Conservation (phyloP, 1,284 basidiomycete genomes). For the Moesziomyces parantarcticus region DNA sequence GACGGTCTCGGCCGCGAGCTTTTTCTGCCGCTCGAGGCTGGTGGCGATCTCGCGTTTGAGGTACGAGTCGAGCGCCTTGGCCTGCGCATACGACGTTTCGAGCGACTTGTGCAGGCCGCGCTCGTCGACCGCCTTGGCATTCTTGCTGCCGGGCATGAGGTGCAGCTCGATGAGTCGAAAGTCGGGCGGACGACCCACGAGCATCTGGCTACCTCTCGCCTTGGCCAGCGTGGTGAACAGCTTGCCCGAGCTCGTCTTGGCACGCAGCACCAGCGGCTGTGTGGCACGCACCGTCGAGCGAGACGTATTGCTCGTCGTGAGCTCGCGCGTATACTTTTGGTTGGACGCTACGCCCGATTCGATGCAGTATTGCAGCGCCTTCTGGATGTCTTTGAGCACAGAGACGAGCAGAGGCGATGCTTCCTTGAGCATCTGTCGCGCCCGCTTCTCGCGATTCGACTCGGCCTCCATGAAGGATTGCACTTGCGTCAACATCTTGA, state of each 20-base stretch:
- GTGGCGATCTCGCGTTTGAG: conserved; percentile 40
- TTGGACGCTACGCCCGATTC: conserved; percentile 52
- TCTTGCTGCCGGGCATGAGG: conserved; percentile 48
- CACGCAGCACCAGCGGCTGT: conserved; percentile 40
- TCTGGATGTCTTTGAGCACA: conserved; percentile 43
- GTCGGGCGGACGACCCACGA: conserved; percentile 39
- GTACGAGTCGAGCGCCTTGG: conserved; percentile 38
- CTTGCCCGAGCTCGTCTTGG: conserved; percentile 56
- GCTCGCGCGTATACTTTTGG: conserved; percentile 44
- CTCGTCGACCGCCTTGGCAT: conserved; percentile 39
- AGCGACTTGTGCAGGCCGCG: conserved; percentile 48
- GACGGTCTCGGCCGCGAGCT: conserved; percentile 24
- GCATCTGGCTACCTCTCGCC: conserved; percentile 52
- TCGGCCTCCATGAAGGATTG: conserved; percentile 44
- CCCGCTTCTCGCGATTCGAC: conserved; percentile 48
- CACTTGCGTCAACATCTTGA: conserved; percentile 35
- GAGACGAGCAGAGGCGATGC: conserved; percentile 25
- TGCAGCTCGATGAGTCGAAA: conserved; percentile 54
- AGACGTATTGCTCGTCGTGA: conserved; percentile 27
- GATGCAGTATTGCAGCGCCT: conserved; percentile 47
- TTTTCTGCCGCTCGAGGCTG: conserved; percentile 41
- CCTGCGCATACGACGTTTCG: conserved; percentile 56
- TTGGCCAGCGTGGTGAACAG: conserved; percentile 51
- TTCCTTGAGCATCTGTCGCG: conserved; percentile 39
- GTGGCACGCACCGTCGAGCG: conserved; percentile 28